Evolutionary conservation across 768 basidiomycete species (phyloP).

Genomic region (Leccinum sublutescens): DNA sequence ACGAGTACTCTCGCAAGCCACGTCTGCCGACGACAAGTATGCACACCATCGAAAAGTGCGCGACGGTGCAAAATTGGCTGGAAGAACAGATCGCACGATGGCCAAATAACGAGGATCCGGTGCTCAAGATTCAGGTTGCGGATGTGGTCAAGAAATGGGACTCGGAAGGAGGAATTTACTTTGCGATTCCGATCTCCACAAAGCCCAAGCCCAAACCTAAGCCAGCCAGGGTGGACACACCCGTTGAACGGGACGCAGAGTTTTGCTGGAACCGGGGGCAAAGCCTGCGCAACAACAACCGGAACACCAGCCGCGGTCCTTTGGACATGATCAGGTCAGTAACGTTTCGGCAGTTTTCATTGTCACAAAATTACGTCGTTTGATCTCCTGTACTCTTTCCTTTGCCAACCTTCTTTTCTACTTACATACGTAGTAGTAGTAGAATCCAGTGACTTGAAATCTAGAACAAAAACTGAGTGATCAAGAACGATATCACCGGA

Average conservation of each 20-base stretch:
- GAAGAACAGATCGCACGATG: constrained; percentile 84
- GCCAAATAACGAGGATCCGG: constrained; percentile 84
- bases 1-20: constrained; percentile 73
- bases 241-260: constrained; percentile 62
- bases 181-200: constrained; percentile 85
- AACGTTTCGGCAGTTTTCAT: no score
- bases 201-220: constrained; percentile 70
- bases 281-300: constrained; percentile 19
- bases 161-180: constrained; percentile 73
- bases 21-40: constrained; percentile 80
- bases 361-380: no score
- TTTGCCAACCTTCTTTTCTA: no score
- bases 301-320: no score
- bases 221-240: constrained; percentile 55
- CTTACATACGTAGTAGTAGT: no score
- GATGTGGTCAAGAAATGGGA: constrained; percentile 88
- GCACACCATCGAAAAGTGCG: constrained; percentile 88
- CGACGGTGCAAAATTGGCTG: constrained; percentile 68
- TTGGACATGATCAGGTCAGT: no score
- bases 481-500: no score
- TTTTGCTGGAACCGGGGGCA: constrained; percentile 44
- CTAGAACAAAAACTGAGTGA: no score
- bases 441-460: no score
- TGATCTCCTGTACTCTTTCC: no score
- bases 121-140: constrained; percentile 56